Evolutionary conservation across 768 basidiomycete genomes (phyloP), one percentile per base, ranked within the genome.

Genomic region (Chlorophyllum brunneum): DNA sequence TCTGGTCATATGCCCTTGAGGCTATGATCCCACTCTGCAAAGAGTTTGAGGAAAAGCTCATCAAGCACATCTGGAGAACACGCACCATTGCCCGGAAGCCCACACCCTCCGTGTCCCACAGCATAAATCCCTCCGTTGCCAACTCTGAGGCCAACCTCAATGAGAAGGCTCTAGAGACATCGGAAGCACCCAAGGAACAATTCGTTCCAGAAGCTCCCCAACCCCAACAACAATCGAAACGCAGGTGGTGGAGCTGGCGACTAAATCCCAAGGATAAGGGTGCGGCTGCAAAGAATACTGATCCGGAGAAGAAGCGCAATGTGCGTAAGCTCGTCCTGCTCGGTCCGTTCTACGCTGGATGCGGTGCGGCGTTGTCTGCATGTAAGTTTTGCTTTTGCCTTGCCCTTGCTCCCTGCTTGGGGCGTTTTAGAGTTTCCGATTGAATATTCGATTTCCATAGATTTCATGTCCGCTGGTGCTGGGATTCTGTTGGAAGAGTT

Each of bases 1-100:
- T 92, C 20, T 94, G 91, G 91, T 79, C 84, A 1, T 88, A 92
- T 64, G 74, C 80, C 54, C 72, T 92, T 36, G 79, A 78, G 56
- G 62, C 63, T 36, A 85, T 94, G 58, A 83, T 92, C 53, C 81
- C 85, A 0, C 67, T 83, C 15, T 84, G 78, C 63, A 77, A 77
- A 47, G 88, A 88, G 60, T 86, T 90, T 58, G 86, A 90, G 59
- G 79, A 85, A 33, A 83, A 83, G 58, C 75, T 93, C 63, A 89
- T 92, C 72, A 82, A 83, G 61, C 83, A 86, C 60, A 85, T 94
- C 48, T 92, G 91, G 90, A 69, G 76, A 36, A 73, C 72, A 8
- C 75, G 81, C 18, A 56, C 65, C 18, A 55, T 61, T 11, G 58
- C 45, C 40, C 52, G 63, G 26, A 54, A 58, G 29, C 53, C 47